Evolutionary conservation across 345 rosid species (phyloP).

Genomic region (Salix caprea): DNA sequence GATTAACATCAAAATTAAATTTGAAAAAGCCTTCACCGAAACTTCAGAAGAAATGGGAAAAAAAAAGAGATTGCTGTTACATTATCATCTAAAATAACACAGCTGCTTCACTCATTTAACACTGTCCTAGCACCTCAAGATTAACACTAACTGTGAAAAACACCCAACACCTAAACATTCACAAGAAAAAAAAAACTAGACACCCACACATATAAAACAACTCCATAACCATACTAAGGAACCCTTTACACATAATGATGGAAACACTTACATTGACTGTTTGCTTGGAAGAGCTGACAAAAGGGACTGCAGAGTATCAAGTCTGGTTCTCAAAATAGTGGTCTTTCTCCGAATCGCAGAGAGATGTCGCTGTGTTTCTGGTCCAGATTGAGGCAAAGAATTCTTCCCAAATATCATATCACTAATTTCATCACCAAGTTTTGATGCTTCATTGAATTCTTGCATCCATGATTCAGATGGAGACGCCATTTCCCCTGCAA

Average conservation of each 20-base stretch:
- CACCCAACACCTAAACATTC: background rate
- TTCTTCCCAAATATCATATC: constrained; percentile 75
- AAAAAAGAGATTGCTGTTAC: background rate
- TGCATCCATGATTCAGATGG: constrained; percentile 77
- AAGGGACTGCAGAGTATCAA: constrained; percentile 73
- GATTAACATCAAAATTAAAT: background rate
- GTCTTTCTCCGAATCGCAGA: constrained; percentile 85
- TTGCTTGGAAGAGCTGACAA: constrained; percentile 64
- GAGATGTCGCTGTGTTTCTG: constrained; percentile 81
- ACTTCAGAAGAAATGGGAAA: background rate
- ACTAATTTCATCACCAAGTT: constrained; percentile 68
- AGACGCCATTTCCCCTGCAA: constrained; percentile 54
- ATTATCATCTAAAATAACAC: background rate
- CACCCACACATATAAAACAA: background rate
- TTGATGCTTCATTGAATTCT: constrained; percentile 74
- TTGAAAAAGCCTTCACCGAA: background rate
- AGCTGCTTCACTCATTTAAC: background rate
- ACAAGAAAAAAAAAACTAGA: background rate
- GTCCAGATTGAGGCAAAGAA: constrained; percentile 55
- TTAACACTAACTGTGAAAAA: background rate
- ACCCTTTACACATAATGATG: background rate
- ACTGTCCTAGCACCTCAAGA: background rate
- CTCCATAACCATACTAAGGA: background rate
- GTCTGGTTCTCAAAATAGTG: constrained; percentile 75
- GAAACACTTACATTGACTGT: constrained; percentile 50